These are phyloP conservation scores for Cenococcum geophilum DNA, from an alignment of 495 filamentous ascomycete genomes.

Conservation along the genomic window DNA sequence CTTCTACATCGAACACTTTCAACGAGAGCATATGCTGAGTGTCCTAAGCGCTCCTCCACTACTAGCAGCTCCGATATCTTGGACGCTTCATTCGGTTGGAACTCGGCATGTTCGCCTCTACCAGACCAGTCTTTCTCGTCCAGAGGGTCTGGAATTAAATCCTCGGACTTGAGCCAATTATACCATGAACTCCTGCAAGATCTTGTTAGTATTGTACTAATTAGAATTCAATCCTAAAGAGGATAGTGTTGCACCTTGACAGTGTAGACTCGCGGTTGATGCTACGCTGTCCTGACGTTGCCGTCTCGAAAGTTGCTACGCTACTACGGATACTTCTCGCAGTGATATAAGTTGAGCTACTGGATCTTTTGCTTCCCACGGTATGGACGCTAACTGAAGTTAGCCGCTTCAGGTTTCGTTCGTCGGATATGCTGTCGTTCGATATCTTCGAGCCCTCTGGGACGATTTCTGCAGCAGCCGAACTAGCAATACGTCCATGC, in stretches of 20 bases:
- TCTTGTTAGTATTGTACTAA: neutral
- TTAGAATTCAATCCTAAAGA: no score
- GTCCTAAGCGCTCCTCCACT: constrained; percentile 11
- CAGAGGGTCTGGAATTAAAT: constrained; percentile 8
- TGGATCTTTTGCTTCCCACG: neutral
- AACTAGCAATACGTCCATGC: no score
- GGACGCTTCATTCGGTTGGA: constrained; percentile 5
- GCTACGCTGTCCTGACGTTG: neutral
- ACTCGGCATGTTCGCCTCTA: constrained; percentile 19
- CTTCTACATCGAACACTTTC: constrained; percentile 25
- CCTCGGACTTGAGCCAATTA: neutral
- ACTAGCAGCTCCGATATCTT: constrained; percentile 7
- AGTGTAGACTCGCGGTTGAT: neutral
- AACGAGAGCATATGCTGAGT: constrained; percentile 13
- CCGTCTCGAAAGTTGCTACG: neutral
- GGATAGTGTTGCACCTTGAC: neutral
- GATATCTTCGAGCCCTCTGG: no score
- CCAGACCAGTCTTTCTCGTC: constrained; percentile 23
- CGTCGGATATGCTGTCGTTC: no score
- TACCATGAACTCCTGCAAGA: neutral
- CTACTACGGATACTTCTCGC: neutral
- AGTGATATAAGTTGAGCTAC: neutral
- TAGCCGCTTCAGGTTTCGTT: no score
- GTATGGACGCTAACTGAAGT: neutral
- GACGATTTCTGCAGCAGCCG: no score